Evolutionary conservation across 331 rosid species (phyloP).

Genomic region (Malus hybrid): DNA sequence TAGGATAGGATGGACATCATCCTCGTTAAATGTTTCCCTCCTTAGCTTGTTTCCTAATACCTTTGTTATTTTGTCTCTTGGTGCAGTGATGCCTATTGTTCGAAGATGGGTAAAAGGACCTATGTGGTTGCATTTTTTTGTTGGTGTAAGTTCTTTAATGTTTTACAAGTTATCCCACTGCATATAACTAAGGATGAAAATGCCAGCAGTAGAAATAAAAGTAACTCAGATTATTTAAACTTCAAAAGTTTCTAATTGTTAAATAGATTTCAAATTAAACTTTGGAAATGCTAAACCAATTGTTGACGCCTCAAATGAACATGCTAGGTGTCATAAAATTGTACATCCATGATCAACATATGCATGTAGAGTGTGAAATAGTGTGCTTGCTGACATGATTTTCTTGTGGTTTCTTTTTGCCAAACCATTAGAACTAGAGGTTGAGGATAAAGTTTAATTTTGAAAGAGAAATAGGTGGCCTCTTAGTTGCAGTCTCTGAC

Average conservation of each 20-base stretch:
- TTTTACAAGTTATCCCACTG: background rate
- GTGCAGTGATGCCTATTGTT: constrained; percentile 85
- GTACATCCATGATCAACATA: background rate
- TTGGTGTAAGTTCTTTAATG: constrained; percentile 60
- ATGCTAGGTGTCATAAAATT: background rate
- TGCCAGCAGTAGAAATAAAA: background rate
- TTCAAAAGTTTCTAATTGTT: background rate
- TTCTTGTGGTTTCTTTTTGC: background rate
- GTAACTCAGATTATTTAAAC: background rate
- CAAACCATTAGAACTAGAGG: background rate
- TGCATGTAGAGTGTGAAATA: background rate
- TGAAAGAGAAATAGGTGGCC: background rate
- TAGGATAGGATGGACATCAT: background rate
- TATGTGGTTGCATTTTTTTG: constrained; percentile 87
- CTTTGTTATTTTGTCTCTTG: background rate
- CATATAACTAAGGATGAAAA: background rate
- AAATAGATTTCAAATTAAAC: background rate
- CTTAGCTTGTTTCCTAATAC: background rate
- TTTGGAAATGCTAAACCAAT: background rate
- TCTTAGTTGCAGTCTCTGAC: background rate
- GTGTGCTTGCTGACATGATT: background rate
- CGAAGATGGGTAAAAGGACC: constrained; percentile 67
- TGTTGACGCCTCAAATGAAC: background rate
- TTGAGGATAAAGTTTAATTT: background rate
- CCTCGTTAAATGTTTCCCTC: background rate